Base-by-base conservation (phyloP, 306 rosid species). In the Rubus parviflorus region DNA sequence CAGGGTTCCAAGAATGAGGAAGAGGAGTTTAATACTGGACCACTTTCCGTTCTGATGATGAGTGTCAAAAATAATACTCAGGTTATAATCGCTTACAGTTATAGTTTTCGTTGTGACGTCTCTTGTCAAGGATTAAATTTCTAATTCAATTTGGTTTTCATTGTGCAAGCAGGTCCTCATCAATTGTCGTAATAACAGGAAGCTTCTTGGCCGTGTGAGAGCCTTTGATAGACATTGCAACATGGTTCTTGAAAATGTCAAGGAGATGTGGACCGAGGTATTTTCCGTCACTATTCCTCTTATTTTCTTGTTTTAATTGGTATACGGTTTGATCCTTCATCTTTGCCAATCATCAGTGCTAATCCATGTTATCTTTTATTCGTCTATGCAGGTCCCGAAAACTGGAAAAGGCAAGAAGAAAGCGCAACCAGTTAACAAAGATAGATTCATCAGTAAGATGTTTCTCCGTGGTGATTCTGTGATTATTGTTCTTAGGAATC, bases 211-310 rank as follows among this genome's bases (percentile, higher is more conserved):
- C 22, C 97, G 94, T 13, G 96, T 92, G 20, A 85, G 98, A 80
- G 98, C 98, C 16, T 90, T 92, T 53, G 98, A 94, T 64, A 83
- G 98, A 70, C 98, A 90, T 82, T 94, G 97, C 86, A 94, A 94
- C 74, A 92, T 94, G 97, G 97, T 94, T 72, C 93, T 94, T 69
- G 97, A 94, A 78, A 94, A 94, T 86, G 98, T 92, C 14, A 53
- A 94, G 80, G 97, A 94, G 86, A 95, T 95, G 97, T 95, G 98
- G 98, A 92, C 98, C 1, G 97, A 94, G 96, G 97, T 80, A 37
- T 11, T 56, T 54, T 12, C 9, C 17, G 35, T 43, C n/a, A 9
- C 6, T 63, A 23, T 3, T 47, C 43, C n/a, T 16, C 30, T 0
- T 49, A 3, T 17, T 60, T 7, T 0, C 0, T 12, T 9, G 9